Evolutionary conservation across 2,329 filamentous ascomycete species (phyloP), one percentile per base, ranked within the genome.

Genomic region (Fusarium kyushuense): DNA sequence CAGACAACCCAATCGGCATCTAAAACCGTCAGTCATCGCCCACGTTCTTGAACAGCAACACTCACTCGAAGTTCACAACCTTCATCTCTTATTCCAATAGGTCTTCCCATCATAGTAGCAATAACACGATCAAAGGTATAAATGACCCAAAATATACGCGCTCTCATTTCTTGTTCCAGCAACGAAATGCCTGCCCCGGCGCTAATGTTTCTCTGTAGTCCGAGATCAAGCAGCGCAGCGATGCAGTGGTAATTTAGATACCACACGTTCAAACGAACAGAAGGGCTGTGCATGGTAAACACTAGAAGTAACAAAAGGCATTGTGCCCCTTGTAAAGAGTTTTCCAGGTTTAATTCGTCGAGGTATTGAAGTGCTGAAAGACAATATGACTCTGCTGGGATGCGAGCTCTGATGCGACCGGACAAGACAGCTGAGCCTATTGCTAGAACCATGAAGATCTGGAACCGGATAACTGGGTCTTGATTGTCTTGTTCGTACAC

Each of bases 221-320:
- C 85, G 2, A 87, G 69, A 43, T 87, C 85, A 4, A 87, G 74
- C 1, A 85, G 74, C 0, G 81, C 78, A 2, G 84, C 84, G 12
- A 87, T 76, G 38, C 84, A 86, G 61, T 86, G 84, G 54, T 87
- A 87, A 54, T 86, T 85, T 3, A 87, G 74, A 54, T 84, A 84
- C 85, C 85, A 87, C 1, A 84, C 76, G 56, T 85, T 86, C 6
- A 86, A 69, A 1, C 79, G 76, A 49, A 84, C 80, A 2, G 79
- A 82, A 0, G 84, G 82, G 60, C 81, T 86, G 35, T 86, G 81
- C 14, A 87, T 76, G 0, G 84, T 83, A 52, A 86, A 86, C 0
- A 86, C 77, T 29, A 84, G 73, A 3, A 84, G 71, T 0, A 84
- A 57, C 1, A 84, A 63, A 56, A 86, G 71, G 51, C 83, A 84